Conservation (phyloP, 805 yeast species). For the Yamadazyma scolyti region DNA sequence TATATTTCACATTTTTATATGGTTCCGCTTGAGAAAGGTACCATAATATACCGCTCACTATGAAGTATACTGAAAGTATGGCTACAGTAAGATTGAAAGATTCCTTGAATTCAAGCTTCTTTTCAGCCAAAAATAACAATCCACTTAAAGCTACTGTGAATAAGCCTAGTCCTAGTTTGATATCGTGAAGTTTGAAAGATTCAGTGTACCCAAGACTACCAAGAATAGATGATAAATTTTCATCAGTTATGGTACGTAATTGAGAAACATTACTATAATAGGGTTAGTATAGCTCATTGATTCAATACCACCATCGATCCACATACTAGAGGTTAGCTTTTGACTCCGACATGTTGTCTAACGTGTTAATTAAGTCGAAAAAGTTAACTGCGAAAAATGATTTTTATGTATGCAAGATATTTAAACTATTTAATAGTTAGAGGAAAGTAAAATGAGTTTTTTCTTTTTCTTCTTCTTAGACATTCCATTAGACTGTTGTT, state of each 20-base stretch:
- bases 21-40: conserved; percentile 25
- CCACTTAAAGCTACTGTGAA: conserved; percentile 45
- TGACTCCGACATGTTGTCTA: conserved; percentile 2
- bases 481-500: conserved; percentile 20
- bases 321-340: conserved; percentile 28
- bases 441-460: conserved; percentile 34
- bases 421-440: conserved; percentile 8
- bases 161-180: conserved; percentile 48
- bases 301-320: no score
- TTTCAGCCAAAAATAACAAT: conserved; percentile 44
- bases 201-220: conserved; percentile 45
- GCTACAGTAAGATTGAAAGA: conserved; percentile 29
- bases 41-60: conserved; percentile 29
- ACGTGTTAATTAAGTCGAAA: no score
- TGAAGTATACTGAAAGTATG: conserved; percentile 35
- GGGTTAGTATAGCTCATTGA: conserved; percentile 5
- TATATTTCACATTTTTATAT: conserved; percentile 45
- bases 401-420: conserved; percentile 1
- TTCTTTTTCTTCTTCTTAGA: conserved; percentile 46
- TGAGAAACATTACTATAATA: conserved; percentile 45
- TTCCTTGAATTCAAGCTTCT: conserved; percentile 43
- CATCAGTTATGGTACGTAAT: conserved; percentile 49
- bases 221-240: conserved; percentile 39
- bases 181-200: conserved; percentile 42
- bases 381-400: no score